Percentiles rank a stretch among this genome's conserved stretches.
Evolutionary conservation across 176 grass and related monocot genomes (phyloP).

Genomic region (Dactylis glomerata): DNA sequence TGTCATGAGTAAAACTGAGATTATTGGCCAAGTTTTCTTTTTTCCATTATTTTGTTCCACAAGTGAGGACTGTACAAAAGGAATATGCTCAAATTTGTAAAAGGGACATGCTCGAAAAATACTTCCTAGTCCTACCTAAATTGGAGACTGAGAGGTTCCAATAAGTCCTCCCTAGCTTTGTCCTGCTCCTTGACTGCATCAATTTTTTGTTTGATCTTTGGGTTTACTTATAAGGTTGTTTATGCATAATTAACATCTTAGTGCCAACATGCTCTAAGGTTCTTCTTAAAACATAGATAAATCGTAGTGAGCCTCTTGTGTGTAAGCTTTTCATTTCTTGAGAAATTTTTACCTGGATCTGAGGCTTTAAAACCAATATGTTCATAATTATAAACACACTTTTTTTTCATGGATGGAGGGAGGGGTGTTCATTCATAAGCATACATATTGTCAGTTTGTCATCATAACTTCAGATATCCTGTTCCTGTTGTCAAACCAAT

Average conservation of each 20-base stretch:
- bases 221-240: not conserved
- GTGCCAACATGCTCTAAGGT: not conserved
- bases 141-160: not conserved
- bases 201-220: not conserved
- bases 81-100: not conserved
- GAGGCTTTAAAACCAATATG: not conserved
- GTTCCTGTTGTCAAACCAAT: not conserved
- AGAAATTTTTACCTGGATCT: not conserved
- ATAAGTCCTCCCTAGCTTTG: not conserved
- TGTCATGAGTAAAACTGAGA: not conserved
- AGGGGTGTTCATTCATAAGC: not conserved
- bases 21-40: not conserved
- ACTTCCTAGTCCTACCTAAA: not conserved
- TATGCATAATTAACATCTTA: not conserved
- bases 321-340: not conserved
- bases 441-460: not conserved
- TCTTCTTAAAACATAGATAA: not conserved
- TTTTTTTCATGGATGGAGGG: not conserved
- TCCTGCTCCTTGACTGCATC: not conserved
- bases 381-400: not conserved
- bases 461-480: not conserved
- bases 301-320: not conserved
- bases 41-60: not conserved
- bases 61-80: not conserved
- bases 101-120: not conserved